These are phyloP conservation scores for Talaromyces sp. DNA, from an alignment of 2,329 filamentous ascomycete species.

Conservation along the genomic window DNA sequence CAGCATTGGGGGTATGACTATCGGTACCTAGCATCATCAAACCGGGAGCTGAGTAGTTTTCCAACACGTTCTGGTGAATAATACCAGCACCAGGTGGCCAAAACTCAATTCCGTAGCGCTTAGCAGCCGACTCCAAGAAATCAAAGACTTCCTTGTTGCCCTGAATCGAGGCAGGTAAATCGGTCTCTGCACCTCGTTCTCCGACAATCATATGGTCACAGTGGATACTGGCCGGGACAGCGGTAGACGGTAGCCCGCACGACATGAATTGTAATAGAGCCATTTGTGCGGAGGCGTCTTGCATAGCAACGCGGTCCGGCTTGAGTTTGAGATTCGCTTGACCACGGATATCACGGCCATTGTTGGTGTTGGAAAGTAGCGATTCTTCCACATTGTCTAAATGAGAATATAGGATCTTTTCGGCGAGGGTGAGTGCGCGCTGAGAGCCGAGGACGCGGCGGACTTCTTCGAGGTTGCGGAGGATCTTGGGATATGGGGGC, in stretches of 20 bases:
- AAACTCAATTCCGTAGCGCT: slow-evolving; percentile 91
- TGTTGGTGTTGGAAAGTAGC: slow-evolving; percentile 75
- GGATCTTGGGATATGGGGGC: slow-evolving; percentile 78
- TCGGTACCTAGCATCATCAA: slow-evolving; percentile 99
- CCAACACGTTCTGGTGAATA: slow-evolving; percentile 95
- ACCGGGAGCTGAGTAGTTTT: slow-evolving; percentile 96
- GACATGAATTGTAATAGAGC: slow-evolving; percentile 98
- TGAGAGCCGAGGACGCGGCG: slow-evolving; percentile 65
- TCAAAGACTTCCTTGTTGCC: slow-evolving; percentile 97
- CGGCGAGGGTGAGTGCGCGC: slow-evolving; percentile 75
- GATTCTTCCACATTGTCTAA: slow-evolving; percentile 86
- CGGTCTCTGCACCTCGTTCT: slow-evolving; percentile 80
- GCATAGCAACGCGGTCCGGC: slow-evolving; percentile 97
- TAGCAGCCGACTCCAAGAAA: slow-evolving; percentile 88
- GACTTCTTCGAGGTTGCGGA: slow-evolving; percentile 73
- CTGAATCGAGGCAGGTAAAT: slow-evolving; percentile 79
- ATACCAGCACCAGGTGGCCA: slow-evolving; percentile 93
- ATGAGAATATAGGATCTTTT: slow-evolving; percentile 98
- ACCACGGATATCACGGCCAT: slow-evolving; percentile 79
- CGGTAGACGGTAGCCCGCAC: slow-evolving; percentile 81
- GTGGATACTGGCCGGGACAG: slow-evolving; percentile 94
- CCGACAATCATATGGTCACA: slow-evolving; percentile 99
- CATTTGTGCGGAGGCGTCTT: slow-evolving; percentile 98
- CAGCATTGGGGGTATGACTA: slow-evolving; percentile 96
- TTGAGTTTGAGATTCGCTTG: slow-evolving; percentile 93